Percentiles rank a stretch among this genome's conserved stretches.
Conservation (phyloP, 306 rosid genomes). For the Carpinus fangiana region DNA sequence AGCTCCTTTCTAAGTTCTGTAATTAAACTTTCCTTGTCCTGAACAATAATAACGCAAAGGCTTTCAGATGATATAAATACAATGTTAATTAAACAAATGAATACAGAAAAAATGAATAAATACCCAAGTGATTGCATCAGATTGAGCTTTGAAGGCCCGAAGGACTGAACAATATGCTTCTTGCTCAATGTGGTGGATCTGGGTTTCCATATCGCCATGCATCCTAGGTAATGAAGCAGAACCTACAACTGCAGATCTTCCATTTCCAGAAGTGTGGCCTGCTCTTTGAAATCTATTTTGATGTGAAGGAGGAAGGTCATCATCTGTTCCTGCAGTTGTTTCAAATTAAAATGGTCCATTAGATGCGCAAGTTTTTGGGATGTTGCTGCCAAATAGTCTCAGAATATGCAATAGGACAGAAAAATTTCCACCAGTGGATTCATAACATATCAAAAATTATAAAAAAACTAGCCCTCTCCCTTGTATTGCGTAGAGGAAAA, state of each 20-base stretch:
- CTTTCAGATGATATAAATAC: neutral
- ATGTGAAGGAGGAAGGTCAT: conserved; percentile 61
- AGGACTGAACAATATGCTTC: conserved; percentile 95
- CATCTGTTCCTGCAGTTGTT: conserved; percentile 54
- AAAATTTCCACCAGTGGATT: neutral
- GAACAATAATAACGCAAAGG: conserved; percentile 28
- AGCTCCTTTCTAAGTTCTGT: conserved; percentile 97
- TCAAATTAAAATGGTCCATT: conserved; percentile 11
- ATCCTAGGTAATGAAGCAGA: conserved; percentile 48
- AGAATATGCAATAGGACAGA: neutral
- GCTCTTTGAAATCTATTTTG: conserved; percentile 60
- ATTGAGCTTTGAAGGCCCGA: conserved; percentile 96
- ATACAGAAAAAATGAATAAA: conserved; percentile 27
- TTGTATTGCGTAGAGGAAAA: neutral
- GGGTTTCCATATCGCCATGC: conserved; percentile 73
- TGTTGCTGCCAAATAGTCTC: neutral
- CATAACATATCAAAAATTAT: neutral
- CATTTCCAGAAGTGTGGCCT: conserved; percentile 40
- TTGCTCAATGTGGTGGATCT: conserved; percentile 91
- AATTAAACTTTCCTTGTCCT: conserved; percentile 98
- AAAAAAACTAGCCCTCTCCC: neutral
- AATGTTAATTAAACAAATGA: neutral
- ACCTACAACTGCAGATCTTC: conserved; percentile 52
- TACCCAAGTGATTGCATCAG: conserved; percentile 97
- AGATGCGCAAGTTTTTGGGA: neutral